A percentile compares a stretch with the other conserved stretches of the same genome.
Conservation (phyloP, 108 stramenopile genomes). For the Skeletonema grethae region DNA sequence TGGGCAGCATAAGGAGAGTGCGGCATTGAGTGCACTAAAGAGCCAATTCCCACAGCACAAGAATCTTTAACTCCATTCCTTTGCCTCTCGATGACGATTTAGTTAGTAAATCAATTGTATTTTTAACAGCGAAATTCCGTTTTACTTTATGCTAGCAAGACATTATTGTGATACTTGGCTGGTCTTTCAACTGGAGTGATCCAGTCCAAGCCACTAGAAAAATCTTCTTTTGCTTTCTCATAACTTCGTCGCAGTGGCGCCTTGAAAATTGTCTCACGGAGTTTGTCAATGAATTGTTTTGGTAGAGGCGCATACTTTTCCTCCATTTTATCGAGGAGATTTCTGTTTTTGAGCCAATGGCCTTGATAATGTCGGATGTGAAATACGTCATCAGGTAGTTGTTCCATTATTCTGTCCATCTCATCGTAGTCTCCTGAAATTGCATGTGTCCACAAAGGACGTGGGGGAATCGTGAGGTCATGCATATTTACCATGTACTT, state of each 20-base stretch:
- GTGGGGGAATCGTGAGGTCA: conserved; percentile 27
- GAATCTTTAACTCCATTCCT: conserved; percentile 27
- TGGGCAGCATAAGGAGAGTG: conserved; percentile 41
- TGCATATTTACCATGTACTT: conserved; percentile 44
- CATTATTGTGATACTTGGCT: conserved; percentile 27
- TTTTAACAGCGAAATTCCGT: neutral
- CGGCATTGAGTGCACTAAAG: conserved; percentile 43
- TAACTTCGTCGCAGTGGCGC: conserved; percentile 1
- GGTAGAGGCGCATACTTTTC: conserved; percentile 38
- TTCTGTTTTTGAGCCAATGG: conserved; percentile 40
- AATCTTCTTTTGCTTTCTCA: conserved; percentile 18
- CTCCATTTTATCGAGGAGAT: conserved; percentile 38
- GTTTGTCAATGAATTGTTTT: conserved; percentile 13
- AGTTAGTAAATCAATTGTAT: neutral
- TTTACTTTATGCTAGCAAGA: conserved; percentile 1
- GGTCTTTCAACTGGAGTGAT: conserved; percentile 39
- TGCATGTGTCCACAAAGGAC: conserved; percentile 52
- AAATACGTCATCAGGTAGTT: conserved; percentile 41
- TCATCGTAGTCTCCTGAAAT: conserved; percentile 43
- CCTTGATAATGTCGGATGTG: conserved; percentile 50
- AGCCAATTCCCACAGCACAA: conserved; percentile 38
- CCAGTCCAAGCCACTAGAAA: conserved; percentile 33
- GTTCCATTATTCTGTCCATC: conserved; percentile 46
- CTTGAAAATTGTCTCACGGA: conserved; percentile 17
- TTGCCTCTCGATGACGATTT: neutral